Evolutionary conservation across 768 basidiomycete species (phyloP).

Genomic region (Podaxis pistillaris): DNA sequence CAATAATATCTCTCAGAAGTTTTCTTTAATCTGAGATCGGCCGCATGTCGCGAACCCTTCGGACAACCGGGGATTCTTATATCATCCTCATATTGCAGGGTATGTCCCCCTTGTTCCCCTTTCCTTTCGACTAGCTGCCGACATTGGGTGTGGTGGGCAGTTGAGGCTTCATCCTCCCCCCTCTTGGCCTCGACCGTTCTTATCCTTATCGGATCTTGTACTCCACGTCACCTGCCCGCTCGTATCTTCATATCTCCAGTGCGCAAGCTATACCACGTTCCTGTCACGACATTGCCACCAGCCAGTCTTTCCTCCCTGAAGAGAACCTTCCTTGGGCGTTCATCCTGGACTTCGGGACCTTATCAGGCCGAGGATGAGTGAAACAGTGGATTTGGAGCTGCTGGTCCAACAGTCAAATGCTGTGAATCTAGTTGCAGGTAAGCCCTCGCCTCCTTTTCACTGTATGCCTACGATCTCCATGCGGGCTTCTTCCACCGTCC

Average conservation of each 20-base stretch:
- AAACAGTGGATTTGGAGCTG: neutral
- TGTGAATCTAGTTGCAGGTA: conserved; percentile 27
- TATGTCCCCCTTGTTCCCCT: too few species aligned
- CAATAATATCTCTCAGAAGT: too few species aligned
- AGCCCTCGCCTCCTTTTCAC: neutral
- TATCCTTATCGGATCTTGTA: neutral
- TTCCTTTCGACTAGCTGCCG: too few species aligned
- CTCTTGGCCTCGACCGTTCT: neutral
- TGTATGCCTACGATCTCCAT: neutral
- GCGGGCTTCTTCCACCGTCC: neutral
- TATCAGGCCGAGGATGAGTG: neutral
- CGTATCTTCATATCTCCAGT: neutral
- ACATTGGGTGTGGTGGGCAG: too few species aligned
- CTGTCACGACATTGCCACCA: neutral
- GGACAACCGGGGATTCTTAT: too few species aligned
- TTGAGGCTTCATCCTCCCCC: neutral
- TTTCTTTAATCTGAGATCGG: too few species aligned
- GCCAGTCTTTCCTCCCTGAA: neutral
- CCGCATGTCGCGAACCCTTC: too few species aligned
- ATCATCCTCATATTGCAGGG: too few species aligned
- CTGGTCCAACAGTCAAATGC: conserved; percentile 22
- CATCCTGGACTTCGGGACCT: neutral
- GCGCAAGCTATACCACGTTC: neutral
- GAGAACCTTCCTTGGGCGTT: neutral
- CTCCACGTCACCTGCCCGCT: neutral